A percentile compares a stretch with the other conserved stretches of the same genome.
These are phyloP conservation scores for Bryoerythrophyllum caledonicum DNA, from an alignment of 225 moss, liverwort and hornwort species.

Conservation along the genomic window DNA sequence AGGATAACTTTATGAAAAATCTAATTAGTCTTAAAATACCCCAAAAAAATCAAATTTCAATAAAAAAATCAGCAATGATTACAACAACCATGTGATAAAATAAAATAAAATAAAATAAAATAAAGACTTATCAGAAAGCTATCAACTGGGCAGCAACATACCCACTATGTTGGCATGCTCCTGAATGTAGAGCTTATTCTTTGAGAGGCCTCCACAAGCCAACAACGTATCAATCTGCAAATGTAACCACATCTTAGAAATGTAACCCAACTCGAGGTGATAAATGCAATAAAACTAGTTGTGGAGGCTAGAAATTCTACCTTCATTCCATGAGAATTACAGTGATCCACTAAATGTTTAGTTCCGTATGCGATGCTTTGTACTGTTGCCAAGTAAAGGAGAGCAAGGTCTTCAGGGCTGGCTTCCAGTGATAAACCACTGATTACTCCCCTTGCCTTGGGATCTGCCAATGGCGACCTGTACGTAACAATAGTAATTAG, in stretches of 20 bases:
- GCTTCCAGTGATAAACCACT: slow-evolving; percentile 87
- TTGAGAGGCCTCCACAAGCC: slow-evolving; percentile 93
- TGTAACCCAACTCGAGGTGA: neutral
- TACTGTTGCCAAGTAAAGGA: slow-evolving; percentile 81
- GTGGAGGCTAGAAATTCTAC: slow-evolving; percentile 33
- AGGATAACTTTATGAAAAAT: no score
- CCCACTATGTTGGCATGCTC: slow-evolving; percentile 95
- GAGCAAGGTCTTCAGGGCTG: slow-evolving; percentile 75
- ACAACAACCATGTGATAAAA: neutral
- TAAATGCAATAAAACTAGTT: slow-evolving; percentile 5
- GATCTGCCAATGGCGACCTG: slow-evolving; percentile 93
- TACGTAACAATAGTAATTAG: slow-evolving; percentile 17
- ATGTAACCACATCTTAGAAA: neutral
- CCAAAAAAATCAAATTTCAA: neutral
- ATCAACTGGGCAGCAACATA: slow-evolving; percentile 37
- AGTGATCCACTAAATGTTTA: slow-evolving; percentile 86
- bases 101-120: neutral
- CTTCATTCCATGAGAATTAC: slow-evolving; percentile 83
- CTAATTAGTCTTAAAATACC: neutral
- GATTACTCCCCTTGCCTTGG: slow-evolving; percentile 76
- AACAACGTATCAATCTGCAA: slow-evolving; percentile 84
- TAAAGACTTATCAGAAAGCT: slow-evolving; percentile 2
- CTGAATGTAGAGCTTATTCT: slow-evolving; percentile 85
- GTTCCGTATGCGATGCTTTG: slow-evolving; percentile 99
- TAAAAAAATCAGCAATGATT: neutral